Conservation (phyloP, 331 rosid genomes). For the Dryas integrifolia region DNA sequence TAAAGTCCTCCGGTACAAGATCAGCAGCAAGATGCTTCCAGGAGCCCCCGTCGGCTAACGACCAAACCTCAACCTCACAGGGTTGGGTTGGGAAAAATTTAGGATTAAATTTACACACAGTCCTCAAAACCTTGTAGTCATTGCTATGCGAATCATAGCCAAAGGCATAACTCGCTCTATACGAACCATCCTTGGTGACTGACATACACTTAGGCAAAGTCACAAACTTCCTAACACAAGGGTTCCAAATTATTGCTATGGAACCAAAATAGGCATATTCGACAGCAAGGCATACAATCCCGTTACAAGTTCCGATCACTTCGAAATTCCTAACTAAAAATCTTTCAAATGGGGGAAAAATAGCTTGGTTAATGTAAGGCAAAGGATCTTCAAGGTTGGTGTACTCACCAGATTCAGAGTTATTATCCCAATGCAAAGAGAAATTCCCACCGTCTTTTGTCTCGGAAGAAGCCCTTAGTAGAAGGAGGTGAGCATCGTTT, state of each 20-base stretch:
- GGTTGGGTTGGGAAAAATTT: no score
- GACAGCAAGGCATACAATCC: not conserved
- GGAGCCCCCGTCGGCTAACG: not conserved
- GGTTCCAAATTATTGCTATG: not conserved
- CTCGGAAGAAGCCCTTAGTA: no score
- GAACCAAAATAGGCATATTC: no score
- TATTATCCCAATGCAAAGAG: no score
- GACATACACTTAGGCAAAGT: not conserved
- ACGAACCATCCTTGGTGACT: no score
- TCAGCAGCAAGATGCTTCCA: not conserved
- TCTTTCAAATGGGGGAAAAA: no score
- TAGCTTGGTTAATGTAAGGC: no score
- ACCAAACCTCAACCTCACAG: not conserved
- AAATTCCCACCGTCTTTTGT: no score
- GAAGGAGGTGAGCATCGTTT: not conserved
- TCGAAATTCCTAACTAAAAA: no score
- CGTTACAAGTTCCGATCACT: not conserved
- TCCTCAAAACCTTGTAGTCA: not conserved
- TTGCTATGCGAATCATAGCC: not conserved
- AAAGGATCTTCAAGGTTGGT: no score
- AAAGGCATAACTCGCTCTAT: not conserved
- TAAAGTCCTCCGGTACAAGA: no score
- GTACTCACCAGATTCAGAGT: no score
- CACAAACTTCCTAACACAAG: conserved; percentile 1
- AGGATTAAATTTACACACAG: not conserved